Evolutionary conservation across 495 filamentous ascomycete species (phyloP).

Genomic region (Durotheca rogersii): DNA sequence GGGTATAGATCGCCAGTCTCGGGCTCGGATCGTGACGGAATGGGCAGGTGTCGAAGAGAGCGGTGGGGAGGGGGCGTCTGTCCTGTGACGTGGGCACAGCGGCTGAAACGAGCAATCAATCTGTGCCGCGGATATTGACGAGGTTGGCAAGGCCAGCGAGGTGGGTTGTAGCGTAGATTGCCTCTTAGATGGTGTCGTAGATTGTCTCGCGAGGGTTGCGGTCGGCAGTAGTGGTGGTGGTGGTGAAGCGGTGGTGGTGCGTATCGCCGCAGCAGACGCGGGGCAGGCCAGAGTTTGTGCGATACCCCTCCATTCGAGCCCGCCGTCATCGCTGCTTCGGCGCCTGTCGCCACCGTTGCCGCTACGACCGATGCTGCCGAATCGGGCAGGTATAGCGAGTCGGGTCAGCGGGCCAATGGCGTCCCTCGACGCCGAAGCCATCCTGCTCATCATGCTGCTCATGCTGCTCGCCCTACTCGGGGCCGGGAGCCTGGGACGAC

Average conservation of each 20-base stretch:
- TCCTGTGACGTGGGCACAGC: constrained; percentile 20
- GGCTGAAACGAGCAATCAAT: constrained; percentile 20
- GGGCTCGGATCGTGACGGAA: constrained; percentile 18
- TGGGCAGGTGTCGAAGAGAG: constrained; percentile 32
- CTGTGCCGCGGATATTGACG: constrained; percentile 5
- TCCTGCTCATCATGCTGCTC: too few relatives aligned
- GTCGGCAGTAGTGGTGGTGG: background rate
- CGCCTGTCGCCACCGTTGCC: constrained; percentile 2
- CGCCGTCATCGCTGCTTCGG: too few relatives aligned
- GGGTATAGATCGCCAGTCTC: constrained; percentile 19
- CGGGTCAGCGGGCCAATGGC: constrained; percentile 29
- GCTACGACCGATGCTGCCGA: constrained; percentile 17
- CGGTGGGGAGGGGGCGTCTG: constrained; percentile 11
- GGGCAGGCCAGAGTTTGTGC: background rate
- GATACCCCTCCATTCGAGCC: background rate
- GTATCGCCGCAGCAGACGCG: background rate
- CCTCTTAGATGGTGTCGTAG: constrained; percentile 16
- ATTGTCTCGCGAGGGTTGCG: constrained; percentile 11
- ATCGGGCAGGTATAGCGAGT: too few relatives aligned
- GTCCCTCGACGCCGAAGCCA: constrained; percentile 14
- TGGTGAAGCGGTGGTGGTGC: background rate
- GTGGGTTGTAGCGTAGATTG: background rate
- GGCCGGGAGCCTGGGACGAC: too few relatives aligned
- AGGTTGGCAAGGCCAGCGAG: background rate
- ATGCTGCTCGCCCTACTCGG: too few relatives aligned